phyloP scores from a whole-genome alignment of 352 stramenopile species.

The Pythium monospermum region DNA sequence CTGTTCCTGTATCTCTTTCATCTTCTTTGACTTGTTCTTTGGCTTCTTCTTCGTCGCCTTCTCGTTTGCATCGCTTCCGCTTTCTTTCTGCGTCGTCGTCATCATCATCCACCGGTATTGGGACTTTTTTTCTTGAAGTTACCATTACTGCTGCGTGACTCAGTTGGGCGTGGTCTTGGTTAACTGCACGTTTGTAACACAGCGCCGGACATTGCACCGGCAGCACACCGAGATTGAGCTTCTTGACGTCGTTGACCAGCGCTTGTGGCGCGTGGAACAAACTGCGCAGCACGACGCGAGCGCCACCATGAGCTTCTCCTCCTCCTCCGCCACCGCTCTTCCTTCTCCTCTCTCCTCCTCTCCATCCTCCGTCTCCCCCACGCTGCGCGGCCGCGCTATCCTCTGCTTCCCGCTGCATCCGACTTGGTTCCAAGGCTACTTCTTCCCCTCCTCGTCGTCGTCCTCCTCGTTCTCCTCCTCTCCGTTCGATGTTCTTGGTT shows the following conservation, averaged over 20 bases:
- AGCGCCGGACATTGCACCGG: constrained; percentile 56
- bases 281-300: constrained; percentile 22
- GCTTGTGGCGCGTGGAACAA: constrained; percentile 32
- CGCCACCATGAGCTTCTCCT: neutral
- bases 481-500: neutral
- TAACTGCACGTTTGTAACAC: constrained; percentile 58
- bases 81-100: neutral
- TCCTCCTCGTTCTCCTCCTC: constrained; percentile 2
- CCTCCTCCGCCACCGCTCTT: neutral
- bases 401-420: constrained; percentile 52
- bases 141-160: constrained; percentile 31
- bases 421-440: constrained; percentile 70
- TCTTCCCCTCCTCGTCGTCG: constrained; percentile 23
- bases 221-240: constrained; percentile 63
- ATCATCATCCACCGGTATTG: no score
- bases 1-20: constrained; percentile 1
- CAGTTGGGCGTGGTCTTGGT: constrained; percentile 36
- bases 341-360: neutral
- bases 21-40: neutral
- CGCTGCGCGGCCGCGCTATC: constrained; percentile 29
- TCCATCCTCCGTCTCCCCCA: neutral
- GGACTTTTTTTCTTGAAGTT: no score
- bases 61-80: neutral
- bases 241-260: constrained; percentile 48
- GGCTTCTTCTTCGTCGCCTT: neutral